Evolutionary conservation across 2,329 filamentous ascomycete genomes (phyloP), one percentile per base, ranked within the genome.

Genomic region (Exophiala spinifera): DNA sequence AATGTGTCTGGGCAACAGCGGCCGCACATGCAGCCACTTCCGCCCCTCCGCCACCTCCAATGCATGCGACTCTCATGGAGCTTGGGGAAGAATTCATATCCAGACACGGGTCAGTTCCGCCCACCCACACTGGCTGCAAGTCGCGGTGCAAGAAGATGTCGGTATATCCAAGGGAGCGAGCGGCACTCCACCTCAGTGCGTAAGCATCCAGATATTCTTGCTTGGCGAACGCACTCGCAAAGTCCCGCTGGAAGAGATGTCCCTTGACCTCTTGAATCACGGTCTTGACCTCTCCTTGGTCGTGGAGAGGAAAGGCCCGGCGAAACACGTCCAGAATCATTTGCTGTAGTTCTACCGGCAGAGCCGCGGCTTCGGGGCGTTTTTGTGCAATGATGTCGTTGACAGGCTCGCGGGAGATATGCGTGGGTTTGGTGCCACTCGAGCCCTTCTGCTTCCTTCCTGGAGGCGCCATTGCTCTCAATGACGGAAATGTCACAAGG

Each of bases 131-230:
- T 39, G 49, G 40, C 36, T 59, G 49, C 47, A 52, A 46, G 19
- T 61, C 58, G 33, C 46, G 14, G 49, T 57, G 48, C 25, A 57
- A 31, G 20, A 86, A 76, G 14, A 85, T 67, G n/a, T 79, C 75
- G n/a, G 83, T 76, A 72, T 97, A 97, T 59, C 86, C 89, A 49
- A 97, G 74, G 0, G 91, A 88, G 49, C 94, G 79, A 49, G 88
- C 87, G 1, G 92, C 89, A 70, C 91, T 96, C 91, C 92, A 99
- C 64, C 94, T 77, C 50, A 89, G 82, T 7, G 90, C 89, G 74
- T 99, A 99, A 8, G 87, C 88, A 57, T 87, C 83, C 15, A 96
- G 79, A 63, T 86, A 81, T 42, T 87, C 83, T 51, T 83, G 78
- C 43, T 78, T 78, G 0, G 84, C 84, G 72, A 97, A 99, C 0